These are phyloP conservation scores for Lactarius psammicola DNA, from an alignment of 768 basidiomycete genomes.

Conservation along the genomic window DNA sequence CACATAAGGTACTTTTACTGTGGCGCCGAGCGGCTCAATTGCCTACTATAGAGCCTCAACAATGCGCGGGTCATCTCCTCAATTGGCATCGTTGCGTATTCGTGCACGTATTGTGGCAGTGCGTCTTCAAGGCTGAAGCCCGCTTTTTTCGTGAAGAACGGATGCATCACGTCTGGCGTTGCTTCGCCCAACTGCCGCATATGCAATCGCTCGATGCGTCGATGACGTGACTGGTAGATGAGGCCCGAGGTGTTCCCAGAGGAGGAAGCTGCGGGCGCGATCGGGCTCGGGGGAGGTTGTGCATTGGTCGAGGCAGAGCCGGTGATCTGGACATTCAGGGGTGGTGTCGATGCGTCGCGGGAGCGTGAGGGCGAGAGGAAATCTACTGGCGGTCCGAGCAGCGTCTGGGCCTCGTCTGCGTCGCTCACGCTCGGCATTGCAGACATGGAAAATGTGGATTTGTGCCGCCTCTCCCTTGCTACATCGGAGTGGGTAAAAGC, in stretches of 20 bases:
- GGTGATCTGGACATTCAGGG: background rate
- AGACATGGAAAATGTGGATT: constrained; percentile 15
- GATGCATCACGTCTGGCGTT: constrained; percentile 86
- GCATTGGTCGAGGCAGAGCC: background rate
- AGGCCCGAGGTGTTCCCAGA: constrained; percentile 34
- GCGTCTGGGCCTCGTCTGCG: background rate
- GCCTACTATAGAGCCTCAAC: constrained; percentile 72
- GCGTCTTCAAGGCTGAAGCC: constrained; percentile 83
- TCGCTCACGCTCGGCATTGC: constrained; percentile 18
- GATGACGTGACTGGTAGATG: constrained; percentile 53
- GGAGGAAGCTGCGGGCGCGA: constrained; percentile 9
- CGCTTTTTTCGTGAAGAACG: constrained; percentile 81
- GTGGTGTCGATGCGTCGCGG: background rate
- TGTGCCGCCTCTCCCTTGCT: constrained; percentile 15
- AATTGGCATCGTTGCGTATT: constrained; percentile 79
- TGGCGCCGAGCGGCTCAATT: constrained; percentile 45
- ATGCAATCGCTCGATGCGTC: constrained; percentile 74
- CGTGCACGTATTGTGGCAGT: constrained; percentile 82
- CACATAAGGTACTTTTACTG: constrained; percentile 17
- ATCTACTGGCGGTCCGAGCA: constrained; percentile 13
- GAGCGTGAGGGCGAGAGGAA: background rate
- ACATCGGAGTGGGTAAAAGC: background rate
- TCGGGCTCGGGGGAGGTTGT: constrained; percentile 18
- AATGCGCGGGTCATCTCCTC: constrained; percentile 84
- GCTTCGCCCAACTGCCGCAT: constrained; percentile 86